phyloP scores from a whole-genome alignment of 805 yeast species.

The Metschnikowia aberdeeniae region DNA sequence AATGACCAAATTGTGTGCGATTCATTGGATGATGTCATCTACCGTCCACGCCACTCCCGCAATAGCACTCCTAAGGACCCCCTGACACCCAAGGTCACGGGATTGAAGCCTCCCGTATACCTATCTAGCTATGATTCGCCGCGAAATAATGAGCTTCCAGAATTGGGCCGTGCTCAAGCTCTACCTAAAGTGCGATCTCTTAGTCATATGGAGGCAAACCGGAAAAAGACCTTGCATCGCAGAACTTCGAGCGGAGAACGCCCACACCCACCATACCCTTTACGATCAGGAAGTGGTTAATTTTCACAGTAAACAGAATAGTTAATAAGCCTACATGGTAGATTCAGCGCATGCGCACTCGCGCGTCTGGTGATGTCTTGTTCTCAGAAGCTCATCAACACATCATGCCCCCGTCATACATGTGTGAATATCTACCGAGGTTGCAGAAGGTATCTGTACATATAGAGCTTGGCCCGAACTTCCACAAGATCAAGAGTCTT shows the following conservation, averaged over 20 bases:
- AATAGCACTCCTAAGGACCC: neutral
- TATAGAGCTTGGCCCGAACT: neutral
- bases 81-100: neutral
- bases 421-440: slow-evolving; percentile 17
- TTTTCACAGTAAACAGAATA: neutral
- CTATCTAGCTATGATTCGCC: neutral
- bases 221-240: neutral
- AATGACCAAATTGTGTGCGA: neutral
- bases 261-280: slow-evolving; percentile 2
- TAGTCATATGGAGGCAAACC: slow-evolving; percentile 1
- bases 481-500: neutral
- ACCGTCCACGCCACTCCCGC: slow-evolving; percentile 1
- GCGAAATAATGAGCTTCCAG: neutral
- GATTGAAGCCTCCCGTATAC: neutral
- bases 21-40: slow-evolving; percentile 1
- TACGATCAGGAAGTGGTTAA: neutral
- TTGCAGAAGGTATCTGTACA: slow-evolving; percentile 13
- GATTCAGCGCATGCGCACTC: neutral
- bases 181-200: slow-evolving; percentile 2
- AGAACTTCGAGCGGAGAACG: neutral
- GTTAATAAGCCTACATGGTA: too few relatives aligned
- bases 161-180: neutral
- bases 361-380: neutral
- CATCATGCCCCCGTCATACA: slow-evolving; percentile 6
- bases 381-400: neutral